phyloP scores from a whole-genome alignment of 192 early-diverging fungal species.

The Coemansia sp. region DNA sequence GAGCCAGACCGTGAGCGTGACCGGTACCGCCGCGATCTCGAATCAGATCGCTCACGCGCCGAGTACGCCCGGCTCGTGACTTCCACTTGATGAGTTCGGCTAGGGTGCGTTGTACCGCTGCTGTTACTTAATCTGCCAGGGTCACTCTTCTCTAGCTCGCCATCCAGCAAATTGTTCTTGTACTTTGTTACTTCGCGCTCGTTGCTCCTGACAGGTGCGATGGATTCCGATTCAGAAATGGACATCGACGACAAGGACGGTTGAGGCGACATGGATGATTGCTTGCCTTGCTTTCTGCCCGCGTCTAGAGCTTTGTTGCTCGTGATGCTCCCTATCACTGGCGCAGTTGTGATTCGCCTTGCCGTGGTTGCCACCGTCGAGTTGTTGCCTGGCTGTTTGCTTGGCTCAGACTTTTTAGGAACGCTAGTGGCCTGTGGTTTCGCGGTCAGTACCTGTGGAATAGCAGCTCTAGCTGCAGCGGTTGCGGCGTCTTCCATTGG shows the following conservation, averaged over 20 bases:
- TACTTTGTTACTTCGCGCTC: neutral
- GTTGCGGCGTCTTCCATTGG: neutral
- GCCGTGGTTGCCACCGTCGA: neutral
- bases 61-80: neutral
- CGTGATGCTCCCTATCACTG: neutral
- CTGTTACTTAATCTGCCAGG: neutral
- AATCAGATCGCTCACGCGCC: neutral
- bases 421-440: neutral
- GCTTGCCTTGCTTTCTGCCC: neutral
- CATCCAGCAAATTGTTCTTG: neutral
- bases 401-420: constrained; percentile 1
- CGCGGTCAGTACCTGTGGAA: neutral
- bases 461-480: constrained; percentile 1
- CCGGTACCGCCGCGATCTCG: neutral
- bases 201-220: neutral
- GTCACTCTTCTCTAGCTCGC: neutral
- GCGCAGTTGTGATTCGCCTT: neutral
- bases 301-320: neutral
- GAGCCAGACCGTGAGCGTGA: constrained; percentile 2
- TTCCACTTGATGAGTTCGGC: neutral
- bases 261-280: neutral
- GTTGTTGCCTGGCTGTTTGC: neutral
- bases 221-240: neutral
- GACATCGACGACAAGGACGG: neutral
- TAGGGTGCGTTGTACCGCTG: neutral